phyloP scores from a whole-genome alignment of 176 grass and related monocot genomes.

The Carex cristatella region DNA sequence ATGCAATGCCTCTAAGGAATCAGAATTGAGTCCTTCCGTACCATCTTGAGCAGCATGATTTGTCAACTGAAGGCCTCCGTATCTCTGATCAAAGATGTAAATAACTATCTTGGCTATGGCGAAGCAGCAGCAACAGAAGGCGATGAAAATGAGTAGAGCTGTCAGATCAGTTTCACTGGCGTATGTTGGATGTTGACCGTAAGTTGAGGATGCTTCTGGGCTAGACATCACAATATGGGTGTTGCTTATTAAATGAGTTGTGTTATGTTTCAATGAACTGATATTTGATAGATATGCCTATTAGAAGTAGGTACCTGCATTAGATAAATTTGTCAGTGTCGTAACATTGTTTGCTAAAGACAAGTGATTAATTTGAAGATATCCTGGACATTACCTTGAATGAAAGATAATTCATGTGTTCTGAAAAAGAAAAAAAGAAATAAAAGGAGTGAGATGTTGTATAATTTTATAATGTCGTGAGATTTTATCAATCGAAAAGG shows the following conservation, averaged over 20 bases:
- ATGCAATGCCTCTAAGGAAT: conserved; percentile 13
- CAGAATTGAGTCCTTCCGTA: neutral
- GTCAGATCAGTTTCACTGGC: conserved; percentile 7
- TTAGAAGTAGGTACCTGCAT: neutral
- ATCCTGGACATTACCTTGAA: neutral
- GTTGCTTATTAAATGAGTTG: neutral
- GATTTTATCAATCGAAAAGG: neutral
- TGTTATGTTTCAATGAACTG: neutral
- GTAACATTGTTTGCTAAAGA: neutral
- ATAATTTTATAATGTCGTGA: neutral
- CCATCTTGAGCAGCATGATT: neutral
- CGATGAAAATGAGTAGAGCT: conserved; percentile 14
- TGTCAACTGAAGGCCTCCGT: neutral
- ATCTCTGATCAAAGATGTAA: neutral
- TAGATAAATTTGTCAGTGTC: neutral
- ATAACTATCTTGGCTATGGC: conserved; percentile 6
- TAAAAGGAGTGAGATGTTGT: neutral
- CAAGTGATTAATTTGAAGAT: neutral
- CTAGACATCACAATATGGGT: conserved; percentile 12
- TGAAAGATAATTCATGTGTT: neutral
- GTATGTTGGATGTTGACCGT: neutral
- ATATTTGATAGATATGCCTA: neutral
- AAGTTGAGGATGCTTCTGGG: conserved; percentile 1
- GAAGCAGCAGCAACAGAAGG: neutral
- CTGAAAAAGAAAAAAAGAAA: neutral